phyloP scores from a whole-genome alignment of 805 yeast species.

The Allodekkera sacchari region DNA sequence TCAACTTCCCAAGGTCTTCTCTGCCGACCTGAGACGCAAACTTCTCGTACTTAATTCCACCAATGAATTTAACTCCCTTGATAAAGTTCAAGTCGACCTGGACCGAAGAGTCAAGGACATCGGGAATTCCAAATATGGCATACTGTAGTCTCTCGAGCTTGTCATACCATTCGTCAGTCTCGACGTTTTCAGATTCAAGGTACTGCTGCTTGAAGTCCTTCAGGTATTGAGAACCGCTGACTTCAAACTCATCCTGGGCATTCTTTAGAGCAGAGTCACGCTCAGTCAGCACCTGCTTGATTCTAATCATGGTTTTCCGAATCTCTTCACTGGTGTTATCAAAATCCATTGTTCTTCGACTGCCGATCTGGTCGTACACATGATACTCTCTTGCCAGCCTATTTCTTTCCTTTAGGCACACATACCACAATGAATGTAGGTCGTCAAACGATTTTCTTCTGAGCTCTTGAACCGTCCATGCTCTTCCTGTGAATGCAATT shows the following conservation, averaged over 20 bases:
- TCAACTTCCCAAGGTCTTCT: constrained; percentile 36
- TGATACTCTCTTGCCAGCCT: constrained; percentile 66
- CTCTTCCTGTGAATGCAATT: constrained; percentile 47
- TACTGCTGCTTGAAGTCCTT: constrained; percentile 51
- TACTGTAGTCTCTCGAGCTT: constrained; percentile 71
- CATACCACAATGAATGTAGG: constrained; percentile 85
- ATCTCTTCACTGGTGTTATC: constrained; percentile 31
- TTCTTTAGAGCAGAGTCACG: constrained; percentile 64
- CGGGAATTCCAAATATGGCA: constrained; percentile 79
- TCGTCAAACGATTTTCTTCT: constrained; percentile 90
- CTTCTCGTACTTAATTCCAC: constrained; percentile 56
- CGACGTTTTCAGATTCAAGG: constrained; percentile 47
- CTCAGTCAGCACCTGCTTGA: constrained; percentile 82
- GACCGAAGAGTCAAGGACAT: constrained; percentile 51
- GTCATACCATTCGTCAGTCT: constrained; percentile 49
- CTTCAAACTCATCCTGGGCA: constrained; percentile 39
- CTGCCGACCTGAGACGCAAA: constrained; percentile 27
- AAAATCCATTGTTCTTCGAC: constrained; percentile 15
- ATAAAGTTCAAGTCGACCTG: constrained; percentile 50
- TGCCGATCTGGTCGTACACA: constrained; percentile 36
- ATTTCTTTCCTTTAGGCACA: constrained; percentile 77
- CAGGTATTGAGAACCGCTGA: constrained; percentile 40
- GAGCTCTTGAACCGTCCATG: constrained; percentile 85
- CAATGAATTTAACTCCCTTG: constrained; percentile 61
- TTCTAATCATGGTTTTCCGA: constrained; percentile 63